These are phyloP conservation scores for Rhytidiadelphus loreus DNA, from an alignment of 225 moss, liverwort and hornwort species.

Conservation along the genomic window DNA sequence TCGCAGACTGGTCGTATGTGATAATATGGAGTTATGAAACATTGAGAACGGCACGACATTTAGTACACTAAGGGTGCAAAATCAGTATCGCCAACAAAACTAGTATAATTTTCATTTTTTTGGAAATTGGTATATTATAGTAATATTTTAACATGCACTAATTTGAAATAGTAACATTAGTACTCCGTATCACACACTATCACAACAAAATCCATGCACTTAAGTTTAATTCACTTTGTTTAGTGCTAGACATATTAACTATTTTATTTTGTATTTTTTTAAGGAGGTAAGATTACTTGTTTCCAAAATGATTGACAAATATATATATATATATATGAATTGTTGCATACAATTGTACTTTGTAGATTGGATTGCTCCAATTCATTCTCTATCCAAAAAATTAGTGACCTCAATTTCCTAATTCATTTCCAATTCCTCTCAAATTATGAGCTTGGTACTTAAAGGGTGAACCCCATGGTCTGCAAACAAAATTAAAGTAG, in stretches of 20 bases:
- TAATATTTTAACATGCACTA: not conserved
- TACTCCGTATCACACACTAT: accelerated
- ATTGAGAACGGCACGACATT: too few species aligned
- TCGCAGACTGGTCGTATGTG: not conserved
- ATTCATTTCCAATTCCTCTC: too few species aligned
- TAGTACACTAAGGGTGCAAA: not conserved
- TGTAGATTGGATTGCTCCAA: too few species aligned
- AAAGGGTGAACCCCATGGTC: too few species aligned
- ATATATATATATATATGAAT: too few species aligned
- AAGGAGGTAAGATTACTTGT: not conserved
- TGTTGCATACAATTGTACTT: too few species aligned
- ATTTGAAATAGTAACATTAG: not conserved
- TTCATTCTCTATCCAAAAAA: too few species aligned
- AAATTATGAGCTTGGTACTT: too few species aligned
- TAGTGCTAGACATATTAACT: accelerated
- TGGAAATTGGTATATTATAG: accelerated
- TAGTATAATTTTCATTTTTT: not conserved
- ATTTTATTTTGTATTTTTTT: not conserved
- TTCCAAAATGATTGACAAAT: accelerated
- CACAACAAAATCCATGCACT: not conserved
- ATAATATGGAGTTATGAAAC: not conserved
- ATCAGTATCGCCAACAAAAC: not conserved
- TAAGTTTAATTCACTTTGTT: too few species aligned
- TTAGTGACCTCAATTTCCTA: too few species aligned
- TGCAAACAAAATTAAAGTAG: too few species aligned